Base-by-base conservation (phyloP, 1,284 basidiomycete species). In the Somion occarium region DNA sequence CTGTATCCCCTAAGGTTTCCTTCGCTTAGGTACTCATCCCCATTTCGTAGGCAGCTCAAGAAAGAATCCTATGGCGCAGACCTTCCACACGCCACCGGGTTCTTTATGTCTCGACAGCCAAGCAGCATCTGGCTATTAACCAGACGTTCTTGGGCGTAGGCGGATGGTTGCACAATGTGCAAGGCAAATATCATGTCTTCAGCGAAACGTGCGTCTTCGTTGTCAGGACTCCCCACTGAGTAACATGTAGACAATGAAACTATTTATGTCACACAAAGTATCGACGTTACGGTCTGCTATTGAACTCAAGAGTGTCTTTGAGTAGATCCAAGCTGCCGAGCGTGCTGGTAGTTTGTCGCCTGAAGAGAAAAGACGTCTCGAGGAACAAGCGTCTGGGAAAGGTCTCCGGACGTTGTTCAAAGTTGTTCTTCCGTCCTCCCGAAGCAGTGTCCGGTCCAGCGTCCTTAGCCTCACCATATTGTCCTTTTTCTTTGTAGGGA, bases 371-470 rank as follows among this genome's bases (percentile, higher is more conserved):
- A 83, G 83, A 62, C 85, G 91, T 59, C 74, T 99, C 2, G 97
- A 99, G 65, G 96, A 99, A 62, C 89, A 93, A 64, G 96, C 96
- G 1, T 94, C 97, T 0, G 93, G 97, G 72, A 98, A 98, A 69
- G 92, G 89, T n/a, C 66, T 96, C 5, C 87, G 93, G 59, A 92
- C 93, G 0, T 71, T 96, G 23, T 96, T 95, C 82, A 96, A 96
- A 77, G 89, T 87, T 46, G 26, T 39, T 11, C 24, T 23, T 13
- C 25, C 30, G 24, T 19, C 43, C 43, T 34, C 46, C 18, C n/a
- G 34, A n/a, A n/a, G 19, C 53, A 19, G 5, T 23, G 13, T 24
- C 7, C 11, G 5, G n/a, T 39, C 20, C 3, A 18, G 25, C 26
- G n/a, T 37, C 13, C 15, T 5, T 30, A 5, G 20, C 43, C 18